Percentiles rank a stretch among this genome's conserved stretches.
These are phyloP conservation scores for Abrus pulchellus DNA, from an alignment of 306 rosid species.

Conservation along the genomic window DNA sequence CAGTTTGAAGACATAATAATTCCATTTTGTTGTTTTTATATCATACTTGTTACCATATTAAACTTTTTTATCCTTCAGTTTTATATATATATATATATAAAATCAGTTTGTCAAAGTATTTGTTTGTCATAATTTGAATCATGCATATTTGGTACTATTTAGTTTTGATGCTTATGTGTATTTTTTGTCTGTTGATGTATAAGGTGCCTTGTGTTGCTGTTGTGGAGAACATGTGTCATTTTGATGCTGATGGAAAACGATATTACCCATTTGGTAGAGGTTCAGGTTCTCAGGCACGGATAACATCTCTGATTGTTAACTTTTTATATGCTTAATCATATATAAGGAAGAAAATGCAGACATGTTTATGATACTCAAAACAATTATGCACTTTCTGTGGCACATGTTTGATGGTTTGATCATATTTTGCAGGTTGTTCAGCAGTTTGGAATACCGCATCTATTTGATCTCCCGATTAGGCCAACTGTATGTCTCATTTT, in stretches of 20 bases:
- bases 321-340: slow-evolving; percentile 40
- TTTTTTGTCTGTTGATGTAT: slow-evolving; percentile 44
- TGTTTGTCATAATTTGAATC: slow-evolving; percentile 24
- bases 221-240: slow-evolving; percentile 98
- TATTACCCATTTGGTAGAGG: slow-evolving; percentile 96
- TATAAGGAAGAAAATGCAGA: slow-evolving; percentile 14
- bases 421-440: slow-evolving; percentile 80
- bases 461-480: slow-evolving; percentile 94
- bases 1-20: slow-evolving; percentile 23
- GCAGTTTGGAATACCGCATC: slow-evolving; percentile 98
- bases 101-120: neutral
- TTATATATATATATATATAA: neutral
- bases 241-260: slow-evolving; percentile 96
- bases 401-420: slow-evolving; percentile 42
- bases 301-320: slow-evolving; percentile 6
- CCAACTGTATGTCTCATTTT: slow-evolving; percentile 74
- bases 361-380: slow-evolving; percentile 8
- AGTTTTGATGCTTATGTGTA: slow-evolving; percentile 37
- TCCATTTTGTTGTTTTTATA: slow-evolving; percentile 18
- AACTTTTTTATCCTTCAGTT: slow-evolving; percentile 9
- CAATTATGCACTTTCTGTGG: slow-evolving; percentile 17
- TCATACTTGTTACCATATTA: slow-evolving; percentile 13
- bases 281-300: slow-evolving; percentile 90
- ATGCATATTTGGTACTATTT: slow-evolving; percentile 11
- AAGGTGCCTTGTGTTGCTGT: slow-evolving; percentile 99